These are phyloP conservation scores for Leccinum colubrinum DNA, from an alignment of 1,284 basidiomycete species.

Conservation along the genomic window DNA sequence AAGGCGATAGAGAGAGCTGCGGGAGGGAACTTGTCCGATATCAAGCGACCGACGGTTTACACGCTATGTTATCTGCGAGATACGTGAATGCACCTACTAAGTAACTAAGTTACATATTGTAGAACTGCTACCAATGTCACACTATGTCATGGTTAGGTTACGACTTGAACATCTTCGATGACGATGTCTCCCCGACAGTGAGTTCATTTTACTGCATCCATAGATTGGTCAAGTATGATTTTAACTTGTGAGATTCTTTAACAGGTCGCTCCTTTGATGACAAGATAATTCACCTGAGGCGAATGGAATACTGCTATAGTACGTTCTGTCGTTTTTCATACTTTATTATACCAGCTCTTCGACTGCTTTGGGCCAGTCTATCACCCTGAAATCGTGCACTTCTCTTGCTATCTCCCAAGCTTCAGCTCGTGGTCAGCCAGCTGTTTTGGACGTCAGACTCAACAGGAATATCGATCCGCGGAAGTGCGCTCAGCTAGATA, in stretches of 20 bases:
- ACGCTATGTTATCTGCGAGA: too few species aligned
- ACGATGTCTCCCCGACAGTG: too few species aligned
- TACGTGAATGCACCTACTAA: background rate
- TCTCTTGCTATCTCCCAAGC: background rate
- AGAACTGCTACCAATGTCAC: too few species aligned
- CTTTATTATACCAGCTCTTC: too few species aligned
- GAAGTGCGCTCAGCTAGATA: background rate
- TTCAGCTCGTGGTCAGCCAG: background rate
- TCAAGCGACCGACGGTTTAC: conserved; percentile 33
- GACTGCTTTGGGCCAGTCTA: background rate
- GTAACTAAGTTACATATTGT: too few species aligned
- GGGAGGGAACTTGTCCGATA: conserved; percentile 51
- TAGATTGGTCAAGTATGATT: background rate
- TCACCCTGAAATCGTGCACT: too few species aligned
- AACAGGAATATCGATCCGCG: background rate
- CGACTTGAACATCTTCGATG: too few species aligned
- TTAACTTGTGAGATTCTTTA: too few species aligned
- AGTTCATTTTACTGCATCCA: background rate
- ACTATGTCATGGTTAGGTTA: too few species aligned
- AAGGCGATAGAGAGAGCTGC: conserved; percentile 62
- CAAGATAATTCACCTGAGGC: background rate
- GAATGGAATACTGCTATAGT: background rate
- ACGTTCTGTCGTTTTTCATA: background rate
- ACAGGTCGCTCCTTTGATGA: background rate
- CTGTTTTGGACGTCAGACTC: background rate